A percentile compares a stretch with the other conserved stretches of the same genome.
phyloP scores from a whole-genome alignment of 352 stramenopile species.

The Phytophthora kernoviae region DNA sequence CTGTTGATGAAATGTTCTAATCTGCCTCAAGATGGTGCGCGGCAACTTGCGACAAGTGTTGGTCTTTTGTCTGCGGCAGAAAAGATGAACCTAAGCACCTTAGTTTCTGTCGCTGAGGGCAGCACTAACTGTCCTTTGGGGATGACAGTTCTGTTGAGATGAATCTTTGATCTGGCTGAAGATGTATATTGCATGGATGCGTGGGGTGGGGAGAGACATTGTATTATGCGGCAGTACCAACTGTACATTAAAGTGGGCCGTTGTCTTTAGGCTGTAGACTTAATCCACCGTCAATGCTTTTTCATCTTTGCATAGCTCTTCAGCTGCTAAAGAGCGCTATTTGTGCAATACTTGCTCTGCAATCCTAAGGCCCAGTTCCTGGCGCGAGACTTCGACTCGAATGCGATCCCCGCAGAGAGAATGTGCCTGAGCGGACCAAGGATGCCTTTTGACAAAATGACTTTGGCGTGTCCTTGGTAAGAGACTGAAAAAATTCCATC shows the following conservation, averaged over 20 bases:
- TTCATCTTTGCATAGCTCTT: background rate
- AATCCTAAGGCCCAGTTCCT: constrained; percentile 7
- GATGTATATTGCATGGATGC: too few relatives aligned
- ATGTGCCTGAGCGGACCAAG: constrained; percentile 42
- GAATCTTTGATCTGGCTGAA: constrained; percentile 19
- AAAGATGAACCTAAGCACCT: constrained; percentile 9
- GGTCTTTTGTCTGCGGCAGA: constrained; percentile 4
- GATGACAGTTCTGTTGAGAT: constrained; percentile 37
- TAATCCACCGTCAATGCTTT: background rate
- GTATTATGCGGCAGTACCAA: constrained; percentile 1
- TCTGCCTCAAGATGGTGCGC: too few relatives aligned
- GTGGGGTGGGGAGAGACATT: background rate
- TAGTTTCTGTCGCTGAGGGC: constrained; percentile 11
- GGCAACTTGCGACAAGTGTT: too few relatives aligned
- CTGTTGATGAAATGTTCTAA: too few relatives aligned
- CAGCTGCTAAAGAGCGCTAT: too few relatives aligned
- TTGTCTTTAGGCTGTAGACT: background rate
- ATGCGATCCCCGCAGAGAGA: constrained; percentile 27
- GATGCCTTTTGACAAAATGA: constrained; percentile 22
- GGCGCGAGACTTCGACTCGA: constrained; percentile 16
- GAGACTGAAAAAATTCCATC: constrained; percentile 70
- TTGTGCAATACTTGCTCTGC: too few relatives aligned
- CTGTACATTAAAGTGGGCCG: too few relatives aligned
- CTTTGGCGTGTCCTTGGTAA: constrained; percentile 48
- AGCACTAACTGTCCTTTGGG: constrained; percentile 29